phyloP scores from a whole-genome alignment of 2,329 filamentous ascomycete genomes.

The Phialophora expanda region DNA sequence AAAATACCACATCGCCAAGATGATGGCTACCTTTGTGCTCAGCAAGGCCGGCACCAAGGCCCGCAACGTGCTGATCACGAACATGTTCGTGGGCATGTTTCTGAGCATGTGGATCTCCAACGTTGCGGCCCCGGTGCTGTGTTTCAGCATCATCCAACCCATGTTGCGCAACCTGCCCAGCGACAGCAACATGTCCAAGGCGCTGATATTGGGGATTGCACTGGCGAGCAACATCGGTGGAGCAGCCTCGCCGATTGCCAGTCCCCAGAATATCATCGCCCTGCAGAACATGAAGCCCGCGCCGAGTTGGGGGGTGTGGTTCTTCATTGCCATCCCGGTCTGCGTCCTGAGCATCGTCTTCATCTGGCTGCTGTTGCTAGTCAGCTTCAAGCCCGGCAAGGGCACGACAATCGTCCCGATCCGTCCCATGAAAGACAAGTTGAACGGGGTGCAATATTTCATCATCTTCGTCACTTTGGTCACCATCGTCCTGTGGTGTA shows the following conservation, averaged over 20 bases:
- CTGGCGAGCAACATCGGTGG: slow-evolving; percentile 94
- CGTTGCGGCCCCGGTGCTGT: slow-evolving; percentile 93
- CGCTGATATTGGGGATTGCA: slow-evolving; percentile 92
- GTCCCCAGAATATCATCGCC: slow-evolving; percentile 95
- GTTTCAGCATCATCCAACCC: slow-evolving; percentile 97
- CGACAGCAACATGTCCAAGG: slow-evolving; percentile 92
- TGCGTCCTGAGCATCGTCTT: slow-evolving; percentile 84
- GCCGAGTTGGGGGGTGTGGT: slow-evolving; percentile 94
- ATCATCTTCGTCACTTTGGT: slow-evolving; percentile 80
- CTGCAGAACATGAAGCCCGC: slow-evolving; percentile 92
- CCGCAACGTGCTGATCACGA: slow-evolving; percentile 86
- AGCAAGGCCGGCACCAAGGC: slow-evolving; percentile 95
- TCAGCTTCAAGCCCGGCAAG: slow-evolving; percentile 82
- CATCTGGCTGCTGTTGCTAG: slow-evolving; percentile 85
- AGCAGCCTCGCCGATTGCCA: slow-evolving; percentile 95
- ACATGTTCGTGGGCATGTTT: slow-evolving; percentile 98
- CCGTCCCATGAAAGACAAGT: slow-evolving; percentile 83
- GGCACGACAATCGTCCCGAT: slow-evolving; percentile 92
- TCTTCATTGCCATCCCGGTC: slow-evolving; percentile 92
- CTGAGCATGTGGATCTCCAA: slow-evolving; percentile 99
- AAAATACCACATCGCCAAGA: slow-evolving; percentile 97
- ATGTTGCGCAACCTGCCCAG: slow-evolving; percentile 90
- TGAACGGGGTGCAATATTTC: slow-evolving; percentile 90
- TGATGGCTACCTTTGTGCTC: slow-evolving; percentile 92
- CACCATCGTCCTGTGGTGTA: slow-evolving; percentile 92